Evolutionary conservation across 225 moss, liverwort and hornwort genomes (phyloP), one percentile per base, ranked within the genome.

Genomic region (Physcomitrium patens): DNA sequence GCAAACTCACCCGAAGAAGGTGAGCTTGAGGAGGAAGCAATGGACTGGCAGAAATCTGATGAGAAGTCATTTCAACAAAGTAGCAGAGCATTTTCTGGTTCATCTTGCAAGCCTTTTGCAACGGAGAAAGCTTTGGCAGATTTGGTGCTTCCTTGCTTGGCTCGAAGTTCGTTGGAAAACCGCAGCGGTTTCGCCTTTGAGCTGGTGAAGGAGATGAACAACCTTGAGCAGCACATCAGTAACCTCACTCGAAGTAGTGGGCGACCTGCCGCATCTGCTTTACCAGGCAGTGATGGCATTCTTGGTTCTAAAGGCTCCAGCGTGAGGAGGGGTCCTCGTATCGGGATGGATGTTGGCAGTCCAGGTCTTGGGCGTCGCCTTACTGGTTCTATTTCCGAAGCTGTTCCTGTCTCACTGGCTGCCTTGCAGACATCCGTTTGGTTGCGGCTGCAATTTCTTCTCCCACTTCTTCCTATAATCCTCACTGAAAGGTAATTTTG

Each of bases 341-440:
- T 80, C 83, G 93, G 87, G 74, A 84, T 93, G 83, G 86, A 99
- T 45, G 84, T 77, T 69, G 91, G 94, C 76, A 99, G 99, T 75
- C 99, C 99, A 51, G 90, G 93, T 69, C 87, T 99, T 63, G 97
- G 97, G 68, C 87, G 99, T 63, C 93, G 92, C 67, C 83, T 78
- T 60, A 68, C 85, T 51, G 85, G 59, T 66, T 79, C 84, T 43
- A 48, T 76, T 22, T 54, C 90, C 73, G 99, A 99, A 67, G 81
- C 88, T 56, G 78, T 82, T 70, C 86, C 93, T 62, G 87, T 93
- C 37, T 90, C 91, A 64, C 86, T 90, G 15, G 92, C 89, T 70
- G 99, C 93, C 66, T 84, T 99, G 85, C 99, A 92, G 79, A 92
- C 89, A 16, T 99, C 95, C 55, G 90, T 99, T 78, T 99, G 99